A percentile compares a stretch with the other conserved stretches of the same genome.
Evolutionary conservation across 306 rosid species (phyloP).

Genomic region (Prunus salicina): DNA sequence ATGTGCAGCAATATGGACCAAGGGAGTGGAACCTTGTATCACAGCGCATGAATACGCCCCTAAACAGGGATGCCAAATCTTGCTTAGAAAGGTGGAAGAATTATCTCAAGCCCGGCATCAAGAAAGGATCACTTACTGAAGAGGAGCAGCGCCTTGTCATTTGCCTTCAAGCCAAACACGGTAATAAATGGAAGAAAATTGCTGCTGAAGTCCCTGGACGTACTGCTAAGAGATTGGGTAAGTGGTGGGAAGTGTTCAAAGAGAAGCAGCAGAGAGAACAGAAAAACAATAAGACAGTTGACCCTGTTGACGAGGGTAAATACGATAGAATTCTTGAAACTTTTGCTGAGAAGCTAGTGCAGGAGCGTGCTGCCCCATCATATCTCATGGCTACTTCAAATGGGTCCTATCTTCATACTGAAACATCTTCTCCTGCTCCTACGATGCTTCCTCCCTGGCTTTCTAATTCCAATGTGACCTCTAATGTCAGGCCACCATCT

Average conservation of each 20-base stretch:
- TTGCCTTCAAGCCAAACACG: constrained; percentile 71
- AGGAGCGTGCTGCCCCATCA: constrained; percentile 44
- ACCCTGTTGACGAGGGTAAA: constrained; percentile 60
- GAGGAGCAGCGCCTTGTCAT: constrained; percentile 81
- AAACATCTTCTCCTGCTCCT: constrained; percentile 49
- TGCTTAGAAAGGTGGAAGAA: constrained; percentile 93
- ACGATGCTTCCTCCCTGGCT: constrained; percentile 89
- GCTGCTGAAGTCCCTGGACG: constrained; percentile 84
- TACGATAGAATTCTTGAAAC: constrained; percentile 74
- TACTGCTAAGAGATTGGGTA: constrained; percentile 81
- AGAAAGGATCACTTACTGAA: constrained; percentile 79
- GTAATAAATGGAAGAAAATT: constrained; percentile 87
- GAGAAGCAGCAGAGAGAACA: constrained; percentile 81
- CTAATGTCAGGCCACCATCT: constrained; percentile 63
- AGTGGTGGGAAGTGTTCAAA: constrained; percentile 95
- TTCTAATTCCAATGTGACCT: constrained; percentile 49
- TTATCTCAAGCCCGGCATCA: constrained; percentile 81
- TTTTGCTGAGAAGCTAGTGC: constrained; percentile 69
- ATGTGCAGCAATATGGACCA: constrained; percentile 85
- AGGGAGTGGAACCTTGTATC: constrained; percentile 89
- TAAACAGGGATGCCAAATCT: constrained; percentile 75
- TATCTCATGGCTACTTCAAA: constrained; percentile 79
- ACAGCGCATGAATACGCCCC: constrained; percentile 75
- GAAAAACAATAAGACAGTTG: constrained; percentile 41
- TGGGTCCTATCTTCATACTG: constrained; percentile 58